Evolutionary conservation across 2,329 filamentous ascomycete species (phyloP).

Genomic region (Tricladium varicosporioides): DNA sequence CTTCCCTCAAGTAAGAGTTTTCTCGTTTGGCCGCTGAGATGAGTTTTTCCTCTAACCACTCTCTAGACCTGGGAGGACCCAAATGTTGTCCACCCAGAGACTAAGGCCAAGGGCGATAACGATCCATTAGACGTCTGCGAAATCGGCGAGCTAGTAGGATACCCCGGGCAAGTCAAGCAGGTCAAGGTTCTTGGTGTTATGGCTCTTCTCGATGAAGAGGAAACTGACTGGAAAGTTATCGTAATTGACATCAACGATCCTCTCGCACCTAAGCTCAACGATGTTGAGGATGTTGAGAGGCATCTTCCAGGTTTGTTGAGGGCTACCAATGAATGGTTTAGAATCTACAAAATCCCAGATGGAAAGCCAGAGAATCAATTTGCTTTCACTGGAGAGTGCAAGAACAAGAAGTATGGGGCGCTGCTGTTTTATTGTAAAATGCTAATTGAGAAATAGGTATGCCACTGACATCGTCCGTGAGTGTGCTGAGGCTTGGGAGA

Average conservation of each 20-base stretch:
- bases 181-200: constrained; percentile 99
- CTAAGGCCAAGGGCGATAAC: constrained; percentile 99
- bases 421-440: neutral
- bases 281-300: constrained; percentile 97
- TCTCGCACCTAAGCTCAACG: constrained; percentile 92
- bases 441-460: constrained; percentile 55
- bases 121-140: constrained; percentile 99
- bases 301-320: constrained; percentile 95
- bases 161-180: constrained; percentile 96
- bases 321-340: constrained; percentile 99
- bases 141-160: constrained; percentile 96
- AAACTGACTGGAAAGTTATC: constrained; percentile 99
- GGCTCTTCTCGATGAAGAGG: constrained; percentile 98
- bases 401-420: constrained; percentile 84
- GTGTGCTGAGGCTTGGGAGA: constrained; percentile 96
- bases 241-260: constrained; percentile 99
- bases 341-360: constrained; percentile 99
- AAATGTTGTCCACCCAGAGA: constrained; percentile 93
- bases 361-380: constrained; percentile 99
- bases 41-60: constrained; percentile 16
- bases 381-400: constrained; percentile 99
- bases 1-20: constrained; percentile 80
- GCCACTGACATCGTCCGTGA: constrained; percentile 94
- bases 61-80: constrained; percentile 97
- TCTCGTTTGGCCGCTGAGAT: neutral